Conservation (phyloP, 1,284 basidiomycete species). For the Ustilago loliicola region DNA sequence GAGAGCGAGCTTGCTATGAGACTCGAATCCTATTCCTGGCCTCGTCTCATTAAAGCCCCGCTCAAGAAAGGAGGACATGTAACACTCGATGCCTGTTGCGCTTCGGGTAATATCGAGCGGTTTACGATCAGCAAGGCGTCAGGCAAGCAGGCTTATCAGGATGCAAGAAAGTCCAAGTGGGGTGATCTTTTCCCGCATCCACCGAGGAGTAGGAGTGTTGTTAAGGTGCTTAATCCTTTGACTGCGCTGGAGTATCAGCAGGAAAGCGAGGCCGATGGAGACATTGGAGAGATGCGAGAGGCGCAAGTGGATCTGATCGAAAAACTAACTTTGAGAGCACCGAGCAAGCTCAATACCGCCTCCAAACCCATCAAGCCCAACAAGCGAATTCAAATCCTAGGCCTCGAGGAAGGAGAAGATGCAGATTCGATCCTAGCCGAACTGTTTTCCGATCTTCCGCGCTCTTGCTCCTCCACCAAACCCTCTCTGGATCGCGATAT, state of each 20-base stretch:
- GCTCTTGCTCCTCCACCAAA: not conserved
- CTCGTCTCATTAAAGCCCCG: conserved; percentile 88
- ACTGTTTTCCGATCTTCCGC: conserved; percentile 26
- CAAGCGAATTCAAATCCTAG: conserved; percentile 7
- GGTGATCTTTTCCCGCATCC: conserved; percentile 93
- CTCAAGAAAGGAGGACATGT: conserved; percentile 93
- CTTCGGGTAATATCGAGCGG: conserved; percentile 87
- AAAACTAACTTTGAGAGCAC: conserved; percentile 20
- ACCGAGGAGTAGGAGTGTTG: conserved; percentile 15
- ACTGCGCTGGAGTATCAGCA: conserved; percentile 29
- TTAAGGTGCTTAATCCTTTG: conserved; percentile 38
- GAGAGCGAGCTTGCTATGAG: conserved; percentile 50
- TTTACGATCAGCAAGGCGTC: conserved; percentile 91
- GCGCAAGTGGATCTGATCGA: conserved; percentile 14
- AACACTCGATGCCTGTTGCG: conserved; percentile 88
- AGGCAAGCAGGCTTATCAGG: conserved; percentile 93
- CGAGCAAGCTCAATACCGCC: conserved; percentile 16
- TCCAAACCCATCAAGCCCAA: not conserved
- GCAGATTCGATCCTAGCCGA: conserved; percentile 33
- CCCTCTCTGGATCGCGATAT: not conserved
- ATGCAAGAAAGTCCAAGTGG: conserved; percentile 92
- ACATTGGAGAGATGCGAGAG: not conserved
- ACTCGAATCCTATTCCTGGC: conserved; percentile 76
- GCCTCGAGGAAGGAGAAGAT: conserved; percentile 19
- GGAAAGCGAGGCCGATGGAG: not conserved